phyloP scores from a whole-genome alignment of 1,284 basidiomycete genomes.

The Fomitopsis betulina region DNA sequence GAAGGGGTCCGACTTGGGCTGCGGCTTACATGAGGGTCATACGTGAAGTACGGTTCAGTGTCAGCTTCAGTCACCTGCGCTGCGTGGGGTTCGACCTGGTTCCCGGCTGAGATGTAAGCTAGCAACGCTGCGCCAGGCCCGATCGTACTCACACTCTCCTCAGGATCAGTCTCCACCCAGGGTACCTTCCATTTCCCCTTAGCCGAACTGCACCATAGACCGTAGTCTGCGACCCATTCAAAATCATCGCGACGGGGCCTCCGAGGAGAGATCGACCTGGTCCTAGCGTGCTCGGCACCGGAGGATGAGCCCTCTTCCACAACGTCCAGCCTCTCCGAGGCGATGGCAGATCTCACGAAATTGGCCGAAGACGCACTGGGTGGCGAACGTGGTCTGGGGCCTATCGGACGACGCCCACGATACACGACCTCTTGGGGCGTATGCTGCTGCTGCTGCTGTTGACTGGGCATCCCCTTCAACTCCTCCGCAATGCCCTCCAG shows the following conservation, averaged over 20 bases:
- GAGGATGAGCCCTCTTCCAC: background rate
- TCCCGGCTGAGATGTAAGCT: background rate
- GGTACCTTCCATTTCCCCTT: slow-evolving; percentile 21
- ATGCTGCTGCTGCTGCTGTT: too few species aligned
- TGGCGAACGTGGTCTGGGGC: slow-evolving; percentile 5
- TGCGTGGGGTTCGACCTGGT: background rate
- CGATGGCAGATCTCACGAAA: background rate
- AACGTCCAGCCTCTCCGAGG: background rate
- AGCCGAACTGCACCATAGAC: slow-evolving; percentile 17
- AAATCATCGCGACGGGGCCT: slow-evolving; percentile 4
- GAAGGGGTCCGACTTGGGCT: background rate
- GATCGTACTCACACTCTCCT: background rate
- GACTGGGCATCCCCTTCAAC: background rate
- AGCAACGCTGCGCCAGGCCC: background rate
- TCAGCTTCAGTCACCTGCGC: background rate
- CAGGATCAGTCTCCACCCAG: slow-evolving; percentile 10
- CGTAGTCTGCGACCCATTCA: slow-evolving; percentile 19
- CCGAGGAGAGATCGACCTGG: background rate
- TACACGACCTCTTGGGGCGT: background rate
- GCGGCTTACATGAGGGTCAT: slow-evolving; percentile 16
- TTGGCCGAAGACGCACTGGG: background rate
- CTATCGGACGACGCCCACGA: background rate
- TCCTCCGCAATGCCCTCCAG: slow-evolving; percentile 6
- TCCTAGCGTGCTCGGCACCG: slow-evolving; percentile 6
- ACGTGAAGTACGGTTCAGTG: slow-evolving; percentile 15